Conservation (phyloP, 2,329 filamentous ascomycete species). For the Apiospora pterosperma region DNA sequence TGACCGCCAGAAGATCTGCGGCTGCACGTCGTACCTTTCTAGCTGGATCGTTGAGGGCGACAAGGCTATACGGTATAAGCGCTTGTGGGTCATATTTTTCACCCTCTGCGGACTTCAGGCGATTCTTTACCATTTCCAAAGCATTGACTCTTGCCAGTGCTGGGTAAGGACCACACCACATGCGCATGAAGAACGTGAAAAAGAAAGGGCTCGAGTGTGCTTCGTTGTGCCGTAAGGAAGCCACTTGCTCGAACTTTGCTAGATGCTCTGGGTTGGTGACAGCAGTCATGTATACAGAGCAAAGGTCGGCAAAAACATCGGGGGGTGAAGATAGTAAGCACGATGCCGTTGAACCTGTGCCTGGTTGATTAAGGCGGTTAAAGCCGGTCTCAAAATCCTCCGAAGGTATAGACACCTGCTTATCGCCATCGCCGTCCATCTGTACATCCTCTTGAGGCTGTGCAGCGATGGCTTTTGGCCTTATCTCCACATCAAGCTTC, state of each 20-base stretch:
- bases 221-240: slow-evolving; percentile 50
- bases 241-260: slow-evolving; percentile 49
- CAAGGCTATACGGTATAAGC: slow-evolving; percentile 76
- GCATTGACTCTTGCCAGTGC: slow-evolving; percentile 66
- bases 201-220: slow-evolving; percentile 63
- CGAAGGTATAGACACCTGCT: slow-evolving; percentile 4
- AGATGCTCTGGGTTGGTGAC: slow-evolving; percentile 31
- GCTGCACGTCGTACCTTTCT: slow-evolving; percentile 75
- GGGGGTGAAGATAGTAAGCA: slow-evolving; percentile 51
- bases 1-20: slow-evolving; percentile 58
- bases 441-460: slow-evolving; percentile 46
- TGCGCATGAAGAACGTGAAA: slow-evolving; percentile 70
- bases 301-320: slow-evolving; percentile 56
- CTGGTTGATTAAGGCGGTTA: slow-evolving; percentile 22
- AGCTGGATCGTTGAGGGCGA: slow-evolving; percentile 71
- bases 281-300: slow-evolving; percentile 50
- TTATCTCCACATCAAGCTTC: slow-evolving; percentile 68
- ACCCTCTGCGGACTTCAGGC: slow-evolving; percentile 49
- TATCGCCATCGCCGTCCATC: slow-evolving; percentile 40
- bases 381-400: slow-evolving; percentile 24
- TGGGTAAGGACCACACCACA: slow-evolving; percentile 71
- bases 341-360: slow-evolving; percentile 35
- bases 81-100: slow-evolving; percentile 66
- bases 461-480: slow-evolving; percentile 51
- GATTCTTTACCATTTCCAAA: slow-evolving; percentile 59